Evolutionary conservation across 208 protist genomes (phyloP).

Genomic region (Angomonas deanei): DNA sequence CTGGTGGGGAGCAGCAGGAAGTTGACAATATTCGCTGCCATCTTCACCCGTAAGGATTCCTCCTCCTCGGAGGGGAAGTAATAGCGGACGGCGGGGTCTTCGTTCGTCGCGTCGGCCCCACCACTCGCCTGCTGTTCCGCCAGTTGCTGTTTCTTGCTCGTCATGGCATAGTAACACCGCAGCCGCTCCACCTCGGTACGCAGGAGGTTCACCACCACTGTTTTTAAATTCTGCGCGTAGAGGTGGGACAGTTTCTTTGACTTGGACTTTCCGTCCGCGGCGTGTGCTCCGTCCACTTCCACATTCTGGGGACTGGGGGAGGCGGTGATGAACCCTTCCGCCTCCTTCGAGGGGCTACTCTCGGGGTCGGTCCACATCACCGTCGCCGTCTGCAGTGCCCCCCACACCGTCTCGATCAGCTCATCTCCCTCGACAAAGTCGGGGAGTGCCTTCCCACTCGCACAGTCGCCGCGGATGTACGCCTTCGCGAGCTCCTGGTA

Average conservation of each 20-base stretch:
- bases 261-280: constrained; percentile 4
- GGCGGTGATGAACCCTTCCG: background rate
- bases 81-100: background rate
- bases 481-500: constrained; percentile 55
- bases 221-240: constrained; percentile 43
- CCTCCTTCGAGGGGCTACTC: background rate
- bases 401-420: constrained; percentile 68
- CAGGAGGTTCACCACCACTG: constrained; percentile 55
- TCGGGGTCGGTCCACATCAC: constrained; percentile 16
- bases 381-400: constrained; percentile 43
- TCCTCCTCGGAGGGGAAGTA: constrained; percentile 61
- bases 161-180: constrained; percentile 59
- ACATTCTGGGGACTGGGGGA: background rate
- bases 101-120: background rate
- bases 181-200: constrained; percentile 63
- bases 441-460: constrained; percentile 14
- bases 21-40: constrained; percentile 72
- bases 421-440: constrained; percentile 65
- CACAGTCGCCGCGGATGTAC: constrained; percentile 12
- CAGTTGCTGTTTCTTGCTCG: constrained; percentile 14
- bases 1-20: constrained; percentile 75
- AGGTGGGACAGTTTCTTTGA: too few species aligned
- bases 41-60: constrained; percentile 53
- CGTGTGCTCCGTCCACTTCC: background rate
- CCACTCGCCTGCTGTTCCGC: constrained; percentile 1